Base-by-base conservation (phyloP, 23 red algal genomes). In the Gracilariopsis chorda region DNA sequence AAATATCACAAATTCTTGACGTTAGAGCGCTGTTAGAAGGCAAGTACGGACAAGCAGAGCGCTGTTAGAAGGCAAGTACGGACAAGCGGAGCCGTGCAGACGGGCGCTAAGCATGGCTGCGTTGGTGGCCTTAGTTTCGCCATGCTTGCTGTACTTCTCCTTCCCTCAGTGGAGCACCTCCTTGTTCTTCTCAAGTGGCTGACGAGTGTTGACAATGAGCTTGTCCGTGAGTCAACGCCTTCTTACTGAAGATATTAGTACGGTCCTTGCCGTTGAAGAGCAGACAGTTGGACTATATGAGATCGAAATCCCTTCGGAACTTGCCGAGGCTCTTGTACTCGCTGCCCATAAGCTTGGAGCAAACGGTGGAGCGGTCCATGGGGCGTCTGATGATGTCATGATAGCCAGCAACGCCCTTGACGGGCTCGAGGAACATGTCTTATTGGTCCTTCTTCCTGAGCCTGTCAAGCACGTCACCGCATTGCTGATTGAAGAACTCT, bases 231-330 rank as follows among this genome's bases (percentile, higher is more conserved):
- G 77, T 55, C 77, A 34, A 51, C 92, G 79, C 92, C 13, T 75
- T 84, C 45, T 60, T 68, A 25, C 79, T 90, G 77, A 94, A 94
- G 64, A 90, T 51, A 27, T 88, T 94, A 27, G 70, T 86, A 3
- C 82, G 81, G 29, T 91, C 88, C 68, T 70, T 91, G 19, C 84
- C 92, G 80, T 94, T 94, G 56, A 87, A 94, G 34, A 94, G 82
- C 25, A 88, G 87, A 72, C 92, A 94, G 42, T 94, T 94, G 71
- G 79, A 75, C 92, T 83, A 94, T 36, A 94, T 94, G 53, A 94
- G 74, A 51, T 87, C 82, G 14, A 94, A 70, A 55, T 94, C 92
- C 52, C 65, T 78, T 25, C 82, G 77, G 45, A 94, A 94, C 25
- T 87, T 72, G 52, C 84, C 92, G 24, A 94, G 65, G 57, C 80